phyloP scores from a whole-genome alignment of 148 eudicot genomes.

The Dianthus caryophyllus region DNA sequence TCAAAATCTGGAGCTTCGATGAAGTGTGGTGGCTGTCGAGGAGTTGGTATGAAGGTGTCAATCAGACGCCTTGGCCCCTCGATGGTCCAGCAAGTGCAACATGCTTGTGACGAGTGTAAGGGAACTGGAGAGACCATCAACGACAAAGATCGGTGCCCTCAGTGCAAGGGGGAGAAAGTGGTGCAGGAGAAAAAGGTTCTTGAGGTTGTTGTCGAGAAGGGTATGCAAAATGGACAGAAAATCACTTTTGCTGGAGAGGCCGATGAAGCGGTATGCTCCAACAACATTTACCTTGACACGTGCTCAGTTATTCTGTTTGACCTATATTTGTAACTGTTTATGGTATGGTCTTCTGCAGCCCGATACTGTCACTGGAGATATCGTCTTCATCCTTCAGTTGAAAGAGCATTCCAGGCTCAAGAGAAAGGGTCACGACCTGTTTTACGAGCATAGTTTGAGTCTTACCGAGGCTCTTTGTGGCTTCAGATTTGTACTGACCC shows the following conservation, averaged over 20 bases:
- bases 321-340: not conserved
- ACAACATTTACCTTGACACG: not conserved
- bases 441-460: conserved; percentile 54
- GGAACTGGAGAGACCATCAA: conserved; percentile 62
- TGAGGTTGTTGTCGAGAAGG: conserved; percentile 68
- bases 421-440: conserved; percentile 74
- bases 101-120: conserved; percentile 68
- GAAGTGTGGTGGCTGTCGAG: conserved; percentile 64
- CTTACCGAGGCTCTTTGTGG: conserved; percentile 62
- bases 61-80: conserved; percentile 64
- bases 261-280: conserved; percentile 69
- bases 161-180: conserved; percentile 74
- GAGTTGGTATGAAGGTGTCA: conserved; percentile 62
- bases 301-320: not conserved
- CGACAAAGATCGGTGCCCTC: conserved; percentile 59
- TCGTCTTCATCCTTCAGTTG: conserved; percentile 62
- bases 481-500: conserved; percentile 48
- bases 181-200: conserved; percentile 61
- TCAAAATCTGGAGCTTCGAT: conserved; percentile 71
- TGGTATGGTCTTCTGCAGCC: conserved; percentile 37
- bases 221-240: conserved; percentile 67
- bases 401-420: conserved; percentile 70
- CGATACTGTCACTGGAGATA: conserved; percentile 59
- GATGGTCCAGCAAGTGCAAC: conserved; percentile 78
- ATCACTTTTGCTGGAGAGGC: conserved; percentile 74